phyloP scores from a whole-genome alignment of 805 yeast genomes.

The Danielia reshetovae region DNA sequence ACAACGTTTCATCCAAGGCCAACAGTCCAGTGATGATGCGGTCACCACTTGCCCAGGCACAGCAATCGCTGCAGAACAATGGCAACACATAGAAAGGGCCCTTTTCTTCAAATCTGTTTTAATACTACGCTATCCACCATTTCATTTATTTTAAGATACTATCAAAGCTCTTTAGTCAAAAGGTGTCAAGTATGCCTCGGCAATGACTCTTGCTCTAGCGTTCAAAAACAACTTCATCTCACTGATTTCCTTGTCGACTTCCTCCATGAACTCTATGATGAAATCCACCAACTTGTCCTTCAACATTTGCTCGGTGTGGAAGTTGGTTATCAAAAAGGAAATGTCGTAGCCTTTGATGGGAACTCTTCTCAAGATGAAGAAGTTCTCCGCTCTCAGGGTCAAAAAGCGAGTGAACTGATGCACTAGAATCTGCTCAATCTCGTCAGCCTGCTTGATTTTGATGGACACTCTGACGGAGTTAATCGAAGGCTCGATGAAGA shows the following conservation, averaged over 20 bases:
- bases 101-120: background rate
- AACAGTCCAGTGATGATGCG: slow-evolving; percentile 17
- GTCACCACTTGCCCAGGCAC: slow-evolving; percentile 12
- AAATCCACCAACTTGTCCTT: slow-evolving; percentile 94
- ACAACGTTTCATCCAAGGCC: slow-evolving; percentile 9
- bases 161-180: slow-evolving; percentile 50
- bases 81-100: slow-evolving; percentile 1
- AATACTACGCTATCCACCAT: background rate
- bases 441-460: slow-evolving; percentile 95
- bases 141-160: background rate
- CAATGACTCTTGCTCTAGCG: slow-evolving; percentile 96
- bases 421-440: slow-evolving; percentile 89
- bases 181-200: slow-evolving; percentile 91
- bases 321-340: slow-evolving; percentile 87
- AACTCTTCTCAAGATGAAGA: slow-evolving; percentile 83
- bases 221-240: slow-evolving; percentile 96
- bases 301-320: slow-evolving; percentile 93
- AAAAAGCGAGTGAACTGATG: slow-evolving; percentile 92
- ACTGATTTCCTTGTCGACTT: slow-evolving; percentile 96
- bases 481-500: slow-evolving; percentile 88
- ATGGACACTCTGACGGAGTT: slow-evolving; percentile 89
- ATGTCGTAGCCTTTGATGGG: slow-evolving; percentile 92
- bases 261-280: slow-evolving; percentile 98
- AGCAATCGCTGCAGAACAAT: slow-evolving; percentile 1
- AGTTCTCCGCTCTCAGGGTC: slow-evolving; percentile 93